Conservation (phyloP, 1,284 basidiomycete species). For the Anthracocystis panici-leucophaei region DNA sequence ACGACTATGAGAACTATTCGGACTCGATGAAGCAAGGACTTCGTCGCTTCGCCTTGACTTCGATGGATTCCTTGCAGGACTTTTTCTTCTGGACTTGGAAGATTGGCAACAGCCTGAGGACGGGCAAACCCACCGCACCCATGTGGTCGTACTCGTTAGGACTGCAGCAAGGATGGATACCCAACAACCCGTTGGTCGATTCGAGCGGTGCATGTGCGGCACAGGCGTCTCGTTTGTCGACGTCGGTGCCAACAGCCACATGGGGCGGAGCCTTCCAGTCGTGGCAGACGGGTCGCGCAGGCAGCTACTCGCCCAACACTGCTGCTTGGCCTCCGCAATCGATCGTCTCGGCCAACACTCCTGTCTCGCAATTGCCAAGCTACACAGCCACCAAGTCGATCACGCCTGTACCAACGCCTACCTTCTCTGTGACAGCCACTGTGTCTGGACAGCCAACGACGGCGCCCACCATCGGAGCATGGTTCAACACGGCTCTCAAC, state of each 20-base stretch:
- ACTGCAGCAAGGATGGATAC: slow-evolving; percentile 65
- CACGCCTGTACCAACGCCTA: slow-evolving; percentile 36
- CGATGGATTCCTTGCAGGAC: slow-evolving; percentile 59
- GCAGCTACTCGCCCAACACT: slow-evolving; percentile 34
- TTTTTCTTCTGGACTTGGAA: slow-evolving; percentile 83
- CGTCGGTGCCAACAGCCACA: slow-evolving; percentile 18
- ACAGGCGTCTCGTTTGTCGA: slow-evolving; percentile 22
- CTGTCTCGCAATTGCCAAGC: slow-evolving; percentile 41
- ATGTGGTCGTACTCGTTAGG: slow-evolving; percentile 68
- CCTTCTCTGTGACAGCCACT: slow-evolving; percentile 34
- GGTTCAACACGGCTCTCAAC: slow-evolving; percentile 33
- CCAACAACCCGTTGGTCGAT: slow-evolving; percentile 41
- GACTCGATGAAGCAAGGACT: slow-evolving; percentile 36
- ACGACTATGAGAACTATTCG: slow-evolving; percentile 57
- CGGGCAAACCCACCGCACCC: slow-evolving; percentile 49
- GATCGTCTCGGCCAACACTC: slow-evolving; percentile 34
- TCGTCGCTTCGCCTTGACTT: slow-evolving; percentile 45
- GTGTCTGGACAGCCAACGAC: slow-evolving; percentile 30
- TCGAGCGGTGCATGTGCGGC: slow-evolving; percentile 39
- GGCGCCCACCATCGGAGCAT: slow-evolving; percentile 37
- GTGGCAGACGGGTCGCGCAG: slow-evolving; percentile 55
- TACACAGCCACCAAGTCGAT: slow-evolving; percentile 51
- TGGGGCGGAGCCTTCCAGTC: slow-evolving; percentile 46
- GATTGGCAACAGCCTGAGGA: slow-evolving; percentile 70
- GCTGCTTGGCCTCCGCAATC: slow-evolving; percentile 50